Base-by-base conservation (phyloP, 75 land plant species). In the Pseudotsuga menziesii region DNA sequence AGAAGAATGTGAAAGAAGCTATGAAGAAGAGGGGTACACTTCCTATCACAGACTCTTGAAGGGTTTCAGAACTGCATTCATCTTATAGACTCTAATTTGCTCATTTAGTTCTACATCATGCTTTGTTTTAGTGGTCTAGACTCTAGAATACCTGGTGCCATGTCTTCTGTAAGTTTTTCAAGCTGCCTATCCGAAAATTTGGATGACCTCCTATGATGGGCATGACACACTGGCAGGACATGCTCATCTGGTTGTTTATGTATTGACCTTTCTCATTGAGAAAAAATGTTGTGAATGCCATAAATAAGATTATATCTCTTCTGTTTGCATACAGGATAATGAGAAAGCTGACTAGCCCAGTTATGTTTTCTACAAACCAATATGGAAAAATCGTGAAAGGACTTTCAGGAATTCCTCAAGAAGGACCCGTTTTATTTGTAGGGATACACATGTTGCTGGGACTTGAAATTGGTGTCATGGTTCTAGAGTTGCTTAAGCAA, bases 381-480 rank as follows among this genome's bases (percentile, higher is more conserved):
- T 80, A 92, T 77, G 99, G 98, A 6, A 88, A 52, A 25, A 85
- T 94, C 23, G 90, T 91, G 19, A 75, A 73, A 77, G 98, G 98
- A 48, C 84, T 97, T 58, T 63, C 80, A n/a, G 97, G 89, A 19
- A 82, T 94, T 77, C 99, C 99, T 14, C 71, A 84, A 58, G 88
- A 94, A 79, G 89, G 95, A 35, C 99, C 99, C 19, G 89, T 97
- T 67, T 74, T 97, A 39, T 78, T 97, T 56, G 92, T 97, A 32
- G 99, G 99, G 17, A 82, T 92, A 77, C 99, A 97, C 78, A 92
- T 92, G 93, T 66, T 97, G 55, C 54, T 92, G 88, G 99, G 98
- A 41, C 56, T 97, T n/a, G 99, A 97, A 67, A 74, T 92, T 20
- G 35, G 35, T 67, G 78, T 88, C 14, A 57, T 97, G 19, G 78